Base-by-base conservation (phyloP, 2,329 filamentous ascomycete genomes). In the Paramyrothecium sp. region DNA sequence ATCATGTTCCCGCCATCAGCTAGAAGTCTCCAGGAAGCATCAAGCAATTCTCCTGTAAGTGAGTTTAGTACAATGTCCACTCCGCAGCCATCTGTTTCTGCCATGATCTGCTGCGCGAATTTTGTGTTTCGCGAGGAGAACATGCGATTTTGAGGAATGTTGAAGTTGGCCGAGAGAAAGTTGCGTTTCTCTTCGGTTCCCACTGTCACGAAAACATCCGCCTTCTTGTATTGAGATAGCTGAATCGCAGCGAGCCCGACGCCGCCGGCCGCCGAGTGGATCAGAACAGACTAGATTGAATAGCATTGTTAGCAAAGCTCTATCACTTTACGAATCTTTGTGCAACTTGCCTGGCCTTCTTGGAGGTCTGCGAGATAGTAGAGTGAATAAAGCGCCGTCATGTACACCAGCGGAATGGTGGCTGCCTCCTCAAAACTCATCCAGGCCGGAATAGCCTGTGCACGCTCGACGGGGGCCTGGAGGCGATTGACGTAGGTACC, bases 21-120 rank as follows among this genome's bases (percentile, higher is more conserved):
- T 3, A 79, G 61, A 53, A 72, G 73, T n/a, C 67, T 57, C 72
- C 71, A 78, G 2, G 56, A 58, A 8, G 58, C 58, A 5, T 65
- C 65, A 0, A 78, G 62, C 1, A 71, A 61, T 41, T 74, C 68
- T 10, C 69, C 71, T 3, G 69, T 63, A 0, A 75, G 63, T 4
- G 71, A 71, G 59, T 75, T 74, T 34, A 75, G 59, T 0, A 74
- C 64, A 1, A 75, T 62, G 47, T 76, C 72, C 16, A 75, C 71
- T 13, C 74, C 73, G 1, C 59, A 55, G 8, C 64, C 63, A 3
- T 56, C 55, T 2, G 73, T 75, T 1, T 60, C 59, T 1, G 52
- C 48, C 33, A 64, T 60, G 0, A 75, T 58, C 2, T 65, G 66
- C 2, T 58, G 48, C 0, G 61, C 66, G 48, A 77, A 75, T n/a